These are phyloP conservation scores for Globisporangium nodosum DNA, from an alignment of 352 stramenopile genomes.

Conservation along the genomic window DNA sequence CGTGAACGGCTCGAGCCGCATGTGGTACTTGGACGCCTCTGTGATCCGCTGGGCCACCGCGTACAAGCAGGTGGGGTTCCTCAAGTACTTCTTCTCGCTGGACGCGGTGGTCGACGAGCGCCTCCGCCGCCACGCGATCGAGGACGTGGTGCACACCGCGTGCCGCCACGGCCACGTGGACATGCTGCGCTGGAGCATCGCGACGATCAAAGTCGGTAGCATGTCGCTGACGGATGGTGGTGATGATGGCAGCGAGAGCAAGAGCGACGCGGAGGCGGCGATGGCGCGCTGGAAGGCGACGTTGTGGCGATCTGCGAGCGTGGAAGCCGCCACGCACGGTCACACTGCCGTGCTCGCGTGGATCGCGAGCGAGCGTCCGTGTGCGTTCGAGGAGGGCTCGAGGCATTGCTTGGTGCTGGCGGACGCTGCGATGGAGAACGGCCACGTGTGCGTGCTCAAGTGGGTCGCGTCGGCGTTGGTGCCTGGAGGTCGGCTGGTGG, in stretches of 20 bases:
- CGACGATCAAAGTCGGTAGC: background rate
- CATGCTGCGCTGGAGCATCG: slow-evolving; percentile 27
- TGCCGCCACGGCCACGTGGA: slow-evolving; percentile 25
- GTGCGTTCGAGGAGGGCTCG: slow-evolving; percentile 8
- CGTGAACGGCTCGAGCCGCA: background rate
- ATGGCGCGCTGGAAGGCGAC: background rate
- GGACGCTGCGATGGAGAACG: slow-evolving; percentile 22
- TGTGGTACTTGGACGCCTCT: slow-evolving; percentile 7
- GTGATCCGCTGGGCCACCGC: slow-evolving; percentile 30
- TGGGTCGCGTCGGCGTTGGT: slow-evolving; percentile 16
- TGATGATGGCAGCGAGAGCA: background rate
- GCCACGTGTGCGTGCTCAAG: slow-evolving; percentile 25
- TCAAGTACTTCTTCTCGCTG: slow-evolving; percentile 22
- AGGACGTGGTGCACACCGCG: slow-evolving; percentile 23
- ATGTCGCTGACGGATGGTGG: background rate
- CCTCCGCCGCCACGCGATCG: slow-evolving; percentile 22
- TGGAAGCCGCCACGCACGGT: slow-evolving; percentile 15
- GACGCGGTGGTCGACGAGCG: slow-evolving; percentile 16
- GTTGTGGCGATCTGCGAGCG: background rate
- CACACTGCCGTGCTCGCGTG: slow-evolving; percentile 32
- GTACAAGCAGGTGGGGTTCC: slow-evolving; percentile 23
- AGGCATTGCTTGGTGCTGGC: slow-evolving; percentile 17
- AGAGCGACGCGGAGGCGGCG: background rate
- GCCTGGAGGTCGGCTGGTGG: background rate
- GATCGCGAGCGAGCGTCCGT: slow-evolving; percentile 31